Conservation (phyloP, 192 early-diverging fungal genomes). For the Chytriomyces sp. region DNA sequence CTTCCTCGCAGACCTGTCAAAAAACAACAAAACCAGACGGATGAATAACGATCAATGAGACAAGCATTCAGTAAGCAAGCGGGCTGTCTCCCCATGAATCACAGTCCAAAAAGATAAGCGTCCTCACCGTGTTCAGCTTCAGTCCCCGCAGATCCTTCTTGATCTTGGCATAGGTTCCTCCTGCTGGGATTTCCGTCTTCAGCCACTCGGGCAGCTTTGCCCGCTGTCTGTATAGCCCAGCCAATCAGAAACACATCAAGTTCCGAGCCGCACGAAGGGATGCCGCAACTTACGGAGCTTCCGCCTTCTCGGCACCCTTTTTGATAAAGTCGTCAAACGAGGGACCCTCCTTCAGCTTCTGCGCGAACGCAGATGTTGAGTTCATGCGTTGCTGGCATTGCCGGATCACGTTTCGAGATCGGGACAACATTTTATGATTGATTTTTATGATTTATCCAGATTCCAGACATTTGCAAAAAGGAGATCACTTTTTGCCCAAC, state of each 20-base stretch:
- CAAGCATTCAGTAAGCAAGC: not conserved
- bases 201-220: slow-evolving; percentile 84
- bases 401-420: slow-evolving; percentile 1
- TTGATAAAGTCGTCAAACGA: slow-evolving; percentile 58
- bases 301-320: slow-evolving; percentile 10
- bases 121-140: slow-evolving; percentile 81
- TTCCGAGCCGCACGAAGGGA: slow-evolving; percentile 8
- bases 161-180: slow-evolving; percentile 78
- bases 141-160: slow-evolving; percentile 92
- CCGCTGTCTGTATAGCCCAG: slow-evolving; percentile 9
- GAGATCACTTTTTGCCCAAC: slow-evolving; percentile 34
- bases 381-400: slow-evolving; percentile 7
- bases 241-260: not conserved
- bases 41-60: not conserved
- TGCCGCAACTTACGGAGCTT: slow-evolving; percentile 31
- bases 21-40: not conserved
- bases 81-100: not conserved
- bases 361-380: slow-evolving; percentile 43
- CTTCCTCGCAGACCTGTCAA: slow-evolving; percentile 89
- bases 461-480: no score
- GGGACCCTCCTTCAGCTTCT: slow-evolving; percentile 54
- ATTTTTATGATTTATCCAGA: not conserved
- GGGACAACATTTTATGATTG: not conserved
- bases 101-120: no score
- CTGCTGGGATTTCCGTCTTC: slow-evolving; percentile 89